Percentiles rank a stretch among this genome's conserved stretches.
Evolutionary conservation across 1,139 yeast species (phyloP).

Genomic region (Ogataea hybrid): DNA sequence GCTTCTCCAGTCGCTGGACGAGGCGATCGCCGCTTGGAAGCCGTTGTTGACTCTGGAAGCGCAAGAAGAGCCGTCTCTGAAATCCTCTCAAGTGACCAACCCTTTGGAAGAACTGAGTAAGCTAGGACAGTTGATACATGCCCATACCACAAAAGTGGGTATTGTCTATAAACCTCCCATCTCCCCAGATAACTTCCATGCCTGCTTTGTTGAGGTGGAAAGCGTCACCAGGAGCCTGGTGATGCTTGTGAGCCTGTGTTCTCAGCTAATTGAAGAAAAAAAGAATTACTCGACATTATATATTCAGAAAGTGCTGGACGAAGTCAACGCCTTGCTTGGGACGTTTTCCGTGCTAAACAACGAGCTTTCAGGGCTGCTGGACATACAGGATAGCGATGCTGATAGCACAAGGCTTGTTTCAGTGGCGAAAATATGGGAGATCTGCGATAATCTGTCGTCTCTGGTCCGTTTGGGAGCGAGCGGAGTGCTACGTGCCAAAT

Average conservation of each 20-base stretch:
- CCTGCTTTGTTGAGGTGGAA: conserved; percentile 54
- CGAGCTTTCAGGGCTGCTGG: conserved; percentile 32
- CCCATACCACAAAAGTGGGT: conserved; percentile 79
- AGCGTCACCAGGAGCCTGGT: conserved; percentile 46
- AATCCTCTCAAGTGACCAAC: conserved; percentile 37
- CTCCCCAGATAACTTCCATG: conserved; percentile 36
- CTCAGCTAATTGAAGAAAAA: conserved; percentile 39
- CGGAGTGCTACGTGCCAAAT: conserved; percentile 46
- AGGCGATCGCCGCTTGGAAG: conserved; percentile 16
- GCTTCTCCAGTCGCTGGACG: conserved; percentile 14
- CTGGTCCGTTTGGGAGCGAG: conserved; percentile 48
- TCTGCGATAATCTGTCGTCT: conserved; percentile 46
- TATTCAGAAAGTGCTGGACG: conserved; percentile 38
- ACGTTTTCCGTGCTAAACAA: conserved; percentile 32
- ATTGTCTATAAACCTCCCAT: conserved; percentile 68
- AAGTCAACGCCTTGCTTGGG: conserved; percentile 35
- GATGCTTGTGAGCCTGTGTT: conserved; percentile 45
- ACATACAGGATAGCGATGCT: conserved; percentile 21
- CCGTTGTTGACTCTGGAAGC: conserved; percentile 2
- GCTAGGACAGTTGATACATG: conserved; percentile 58
- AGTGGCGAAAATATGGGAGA: conserved; percentile 65
- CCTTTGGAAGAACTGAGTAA: conserved; percentile 61
- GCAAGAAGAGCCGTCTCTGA: background rate
- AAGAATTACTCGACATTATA: conserved; percentile 40
- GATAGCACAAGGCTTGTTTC: conserved; percentile 47